Evolutionary conservation across 2,329 filamentous ascomycete genomes (phyloP).

Genomic region (Talaromyces sp.): DNA sequence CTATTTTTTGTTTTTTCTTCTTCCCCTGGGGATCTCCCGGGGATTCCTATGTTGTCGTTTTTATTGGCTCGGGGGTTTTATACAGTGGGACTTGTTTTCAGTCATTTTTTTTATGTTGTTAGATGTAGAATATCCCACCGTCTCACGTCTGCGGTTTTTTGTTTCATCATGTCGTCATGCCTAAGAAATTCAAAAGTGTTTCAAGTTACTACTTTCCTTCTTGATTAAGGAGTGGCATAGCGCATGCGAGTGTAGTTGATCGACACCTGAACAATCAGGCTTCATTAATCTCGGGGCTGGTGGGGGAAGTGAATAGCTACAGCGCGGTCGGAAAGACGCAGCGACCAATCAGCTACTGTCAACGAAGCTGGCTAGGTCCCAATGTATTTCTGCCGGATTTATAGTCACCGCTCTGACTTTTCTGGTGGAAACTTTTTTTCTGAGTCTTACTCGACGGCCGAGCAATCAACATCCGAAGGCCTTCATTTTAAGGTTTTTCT

Average conservation of each 20-base stretch:
- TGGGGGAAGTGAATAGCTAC: background rate
- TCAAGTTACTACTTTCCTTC: background rate
- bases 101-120: slow-evolving; percentile 2
- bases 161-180: background rate
- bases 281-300: background rate
- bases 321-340: background rate
- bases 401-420: slow-evolving; percentile 11
- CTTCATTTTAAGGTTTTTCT: background rate
- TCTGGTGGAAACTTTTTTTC: slow-evolving; percentile 13
- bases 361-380: background rate
- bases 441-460: background rate
- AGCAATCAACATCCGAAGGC: background rate
- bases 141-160: background rate
- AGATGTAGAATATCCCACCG: slow-evolving; percentile 17
- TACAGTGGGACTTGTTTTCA: background rate
- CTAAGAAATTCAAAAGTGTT: slow-evolving; percentile 8
- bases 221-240: background rate
- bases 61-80: background rate
- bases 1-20: background rate
- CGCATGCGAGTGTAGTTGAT: too few species aligned
- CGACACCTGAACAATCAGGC: slow-evolving; percentile 7
- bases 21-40: background rate
- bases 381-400: slow-evolving; percentile 9
- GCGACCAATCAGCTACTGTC: background rate
- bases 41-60: background rate